Evolutionary conservation across 768 basidiomycete species (phyloP), one percentile per base, ranked within the genome.

Genomic region (Thelephora aurantiotincta): DNA sequence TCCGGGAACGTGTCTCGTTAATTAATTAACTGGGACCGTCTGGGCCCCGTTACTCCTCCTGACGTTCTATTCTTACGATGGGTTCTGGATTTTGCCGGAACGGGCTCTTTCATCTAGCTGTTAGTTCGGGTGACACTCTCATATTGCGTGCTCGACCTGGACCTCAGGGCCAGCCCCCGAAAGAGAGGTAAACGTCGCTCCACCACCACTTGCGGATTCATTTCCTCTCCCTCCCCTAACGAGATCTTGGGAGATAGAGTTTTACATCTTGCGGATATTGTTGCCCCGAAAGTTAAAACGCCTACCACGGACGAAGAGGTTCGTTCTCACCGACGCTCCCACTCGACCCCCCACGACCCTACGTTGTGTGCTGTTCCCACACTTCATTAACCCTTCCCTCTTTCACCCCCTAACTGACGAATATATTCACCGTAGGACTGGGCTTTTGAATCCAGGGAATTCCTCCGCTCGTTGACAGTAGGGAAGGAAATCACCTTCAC

Each of bases 361-460:
- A 9, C 26, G 26, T 33, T 44, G 42, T 3, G 35, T 9, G 48
- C 3, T 33, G 33, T 47, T 45, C 20, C 44, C 33, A 44, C 42
- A 43, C 35, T 50, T 43, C 35, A 14, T 20, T 7, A 11, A 26
- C 18, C 11, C 47, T 3, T 34, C 26, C 16, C 34, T 46, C 18
- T 20, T 11, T 11, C 3, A n/a, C n/a, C 22, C 1, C 7, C 9
- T 9, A 2, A 14, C 11, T 13, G 4, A 11, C 6, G 12, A 33
- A 23, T 22, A 22, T 33, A 52, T 54, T 22, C 4, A 26, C 18
- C 20, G 14, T 53, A 94, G 88, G 78, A 82, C 5, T 91, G 83
- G 79, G 86, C 94, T 2, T 96, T 83, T 62, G 88, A 93, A 60
- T 78, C 91, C 43, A 83, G 96, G 54, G 96, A 97, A 65, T 96